phyloP scores from a whole-genome alignment of 2,329 filamentous ascomycete species.

The Aspergillus sp. region DNA sequence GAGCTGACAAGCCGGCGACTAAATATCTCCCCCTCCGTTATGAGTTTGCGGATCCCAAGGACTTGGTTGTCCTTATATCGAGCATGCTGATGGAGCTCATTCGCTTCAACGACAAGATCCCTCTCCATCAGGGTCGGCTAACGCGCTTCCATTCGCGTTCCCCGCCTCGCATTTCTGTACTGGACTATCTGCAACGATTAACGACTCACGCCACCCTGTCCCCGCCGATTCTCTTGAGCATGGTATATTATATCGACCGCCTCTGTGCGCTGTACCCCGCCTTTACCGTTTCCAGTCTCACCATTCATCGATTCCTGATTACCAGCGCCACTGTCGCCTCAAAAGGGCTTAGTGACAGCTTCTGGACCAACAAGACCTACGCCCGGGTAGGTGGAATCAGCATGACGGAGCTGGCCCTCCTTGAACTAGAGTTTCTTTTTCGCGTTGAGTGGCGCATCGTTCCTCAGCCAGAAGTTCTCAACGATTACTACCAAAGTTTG shows the following conservation, averaged over 20 bases:
- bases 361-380: slow-evolving; percentile 98
- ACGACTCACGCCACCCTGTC: slow-evolving; percentile 93
- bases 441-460: slow-evolving; percentile 96
- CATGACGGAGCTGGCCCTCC: slow-evolving; percentile 81
- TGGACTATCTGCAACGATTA: slow-evolving; percentile 89
- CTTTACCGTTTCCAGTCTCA: slow-evolving; percentile 95
- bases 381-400: slow-evolving; percentile 92
- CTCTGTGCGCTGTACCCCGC: slow-evolving; percentile 89
- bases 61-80: slow-evolving; percentile 87
- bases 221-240: slow-evolving; percentile 91
- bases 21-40: slow-evolving; percentile 70
- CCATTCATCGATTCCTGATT: slow-evolving; percentile 95
- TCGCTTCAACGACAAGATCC: slow-evolving; percentile 85
- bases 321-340: slow-evolving; percentile 93
- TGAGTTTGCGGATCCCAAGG: slow-evolving; percentile 78
- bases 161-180: slow-evolving; percentile 89
- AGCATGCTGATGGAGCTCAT: slow-evolving; percentile 97
- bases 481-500: slow-evolving; percentile 89
- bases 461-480: slow-evolving; percentile 88
- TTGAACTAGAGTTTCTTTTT: slow-evolving; percentile 92
- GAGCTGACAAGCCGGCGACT: slow-evolving; percentile 49
- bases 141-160: slow-evolving; percentile 93
- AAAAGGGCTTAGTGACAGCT: slow-evolving; percentile 93
- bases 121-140: slow-evolving; percentile 80
- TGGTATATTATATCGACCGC: slow-evolving; percentile 98